These are phyloP conservation scores for Blastocystis sp. DNA, from an alignment of 352 stramenopile species.

Conservation along the genomic window DNA sequence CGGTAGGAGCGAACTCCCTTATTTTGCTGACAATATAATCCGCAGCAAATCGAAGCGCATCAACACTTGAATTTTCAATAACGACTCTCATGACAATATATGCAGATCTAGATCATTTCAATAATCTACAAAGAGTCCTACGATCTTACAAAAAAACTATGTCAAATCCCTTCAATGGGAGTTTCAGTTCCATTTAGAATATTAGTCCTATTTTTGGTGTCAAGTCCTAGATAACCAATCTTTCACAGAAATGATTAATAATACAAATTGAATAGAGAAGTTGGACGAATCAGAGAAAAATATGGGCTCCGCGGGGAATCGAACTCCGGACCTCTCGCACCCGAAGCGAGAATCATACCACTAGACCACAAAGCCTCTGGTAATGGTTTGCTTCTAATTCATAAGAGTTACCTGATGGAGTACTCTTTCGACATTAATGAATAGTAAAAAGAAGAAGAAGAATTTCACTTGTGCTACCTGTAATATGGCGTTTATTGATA, in stretches of 20 bases:
- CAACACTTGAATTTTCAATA: conserved; percentile 36
- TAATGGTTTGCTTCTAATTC: background rate
- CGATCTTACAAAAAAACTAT: background rate
- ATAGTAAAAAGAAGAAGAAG: conserved; percentile 38
- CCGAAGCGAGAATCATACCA: conserved; percentile 61
- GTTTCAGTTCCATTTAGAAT: no score
- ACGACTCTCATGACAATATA: conserved; percentile 47
- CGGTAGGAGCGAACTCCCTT: background rate
- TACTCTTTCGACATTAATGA: background rate
- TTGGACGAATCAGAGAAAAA: background rate
- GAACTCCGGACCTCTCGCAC: conserved; percentile 61
- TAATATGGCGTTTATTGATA: conserved; percentile 53
- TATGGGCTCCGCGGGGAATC: conserved; percentile 56
- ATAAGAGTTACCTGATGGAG: background rate
- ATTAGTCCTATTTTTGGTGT: no score
- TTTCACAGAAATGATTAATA: background rate
- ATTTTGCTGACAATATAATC: conserved; percentile 58
- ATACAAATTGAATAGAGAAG: background rate
- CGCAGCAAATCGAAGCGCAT: conserved; percentile 34
- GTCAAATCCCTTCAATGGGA: no score
- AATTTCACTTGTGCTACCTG: conserved; percentile 45
- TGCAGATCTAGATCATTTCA: background rate
- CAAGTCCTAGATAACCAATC: no score
- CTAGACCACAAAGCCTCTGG: conserved; percentile 53
- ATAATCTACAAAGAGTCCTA: conserved; percentile 2